Base-by-base conservation (phyloP, 2,329 filamentous ascomycete genomes). In the Nothomitra cinnamomea region DNA sequence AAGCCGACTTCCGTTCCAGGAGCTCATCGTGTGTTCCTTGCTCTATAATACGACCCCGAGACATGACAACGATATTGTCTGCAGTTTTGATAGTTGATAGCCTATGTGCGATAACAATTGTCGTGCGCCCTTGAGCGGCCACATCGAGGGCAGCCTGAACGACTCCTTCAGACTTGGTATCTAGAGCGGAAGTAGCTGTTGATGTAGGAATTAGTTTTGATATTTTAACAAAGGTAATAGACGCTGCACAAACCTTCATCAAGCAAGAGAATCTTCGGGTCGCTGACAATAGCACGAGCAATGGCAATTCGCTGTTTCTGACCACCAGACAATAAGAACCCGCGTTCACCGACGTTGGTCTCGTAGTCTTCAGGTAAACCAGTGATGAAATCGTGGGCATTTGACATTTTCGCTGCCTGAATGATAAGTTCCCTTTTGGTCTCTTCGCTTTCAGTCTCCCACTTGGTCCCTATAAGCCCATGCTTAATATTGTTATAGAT, bases 271-370 rank as follows among this genome's bases (percentile, higher is more conserved):
- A 98, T 82, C 70, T 89, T 94, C 0, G 90, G 90, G 61, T 95
- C 85, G 17, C 85, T 90, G 28, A 95, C 87, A 54, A 95, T 79
- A 40, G 89, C 89, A 62, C 88, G 77, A 6, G 90, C 88, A 66
- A 96, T 95, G 12, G 90, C 89, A 63, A 96, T 94, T 60, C 92
- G 86, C 68, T 96, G 92, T 67, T 95, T 95, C 68, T 98, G 92
- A 36, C 92, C 92, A 65, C 92, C 92, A 54, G 87, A 94, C 7
- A 98, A 75, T 52, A 95, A 70, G 64, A 95, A 94, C 8, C 92
- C 92, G 57, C 89, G 83, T 67, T 96, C 88, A 54, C 92, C 92
- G n/a, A 96, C 90, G 59, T 94, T 82, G 0, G 92, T 96, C 59
- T 95, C 79, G 61, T 96, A 96, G 1, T 85, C 85, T 60, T 96